Base-by-base conservation (phyloP, 306 rosid species). In the Abrus precatorius region DNA sequence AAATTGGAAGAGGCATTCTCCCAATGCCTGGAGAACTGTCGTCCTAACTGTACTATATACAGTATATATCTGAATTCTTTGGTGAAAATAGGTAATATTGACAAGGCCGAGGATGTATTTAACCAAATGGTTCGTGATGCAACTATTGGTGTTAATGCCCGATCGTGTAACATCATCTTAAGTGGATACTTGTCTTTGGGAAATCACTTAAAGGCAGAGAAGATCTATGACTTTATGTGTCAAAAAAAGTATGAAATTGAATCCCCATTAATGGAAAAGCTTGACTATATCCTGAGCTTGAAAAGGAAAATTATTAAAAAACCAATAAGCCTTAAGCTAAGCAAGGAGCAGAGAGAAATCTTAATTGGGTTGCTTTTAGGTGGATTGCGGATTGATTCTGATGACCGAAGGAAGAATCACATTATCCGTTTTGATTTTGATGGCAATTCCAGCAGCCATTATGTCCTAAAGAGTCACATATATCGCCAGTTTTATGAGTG, bases 281-380 rank as follows among this genome's bases (percentile, higher is more conserved):
- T 95, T 76, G 93, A 95, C 33, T 84, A 82, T 83, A 79, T 93
- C 67, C 74, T 95, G 76, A 95, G 97, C 86, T 86, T 90, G 91
- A 91, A 85, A 68, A 87, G 85, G 86, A 88, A 85, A 78, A 70
- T 49, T 54, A 82, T 87, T 76, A 90, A 72, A 82, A 91, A 72
- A 54, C 95, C 92, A 66, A 57, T 70, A 60, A 91, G 88, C 89
- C 81, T 84, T 84, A 93, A 84, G 88, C 86, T 95, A 75, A 95
- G 92, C 87, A 90, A 90, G 75, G 97, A 93, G 49, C 97, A 93
- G 80, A 85, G 99, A 69, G 99, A 95, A 83, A 87, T 90, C 55
- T 87, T 93, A 79, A 88, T 95, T 72, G 97, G 99, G 75, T 62
- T 95, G 81, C 90, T 93, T 71, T 82, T 95, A 76, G 97, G 99